phyloP scores from a whole-genome alignment of 495 filamentous ascomycete species.

The Parathielavia appendiculata region DNA sequence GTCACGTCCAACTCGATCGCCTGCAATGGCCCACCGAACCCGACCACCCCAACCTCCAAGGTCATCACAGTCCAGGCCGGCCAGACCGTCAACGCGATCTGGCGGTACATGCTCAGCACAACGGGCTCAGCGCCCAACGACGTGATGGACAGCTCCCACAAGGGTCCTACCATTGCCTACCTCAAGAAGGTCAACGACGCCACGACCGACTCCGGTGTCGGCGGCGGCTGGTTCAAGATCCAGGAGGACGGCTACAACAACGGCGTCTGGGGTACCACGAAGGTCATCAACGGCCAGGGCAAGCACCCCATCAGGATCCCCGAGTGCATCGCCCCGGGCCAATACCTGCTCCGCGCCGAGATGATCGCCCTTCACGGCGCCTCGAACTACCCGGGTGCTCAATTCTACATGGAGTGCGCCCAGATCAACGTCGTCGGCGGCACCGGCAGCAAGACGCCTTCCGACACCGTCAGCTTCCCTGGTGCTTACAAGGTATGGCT shows the following conservation, averaged over 20 bases:
- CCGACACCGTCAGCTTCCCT: conserved; percentile 35
- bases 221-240: conserved; percentile 49
- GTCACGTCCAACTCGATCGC: conserved; percentile 47
- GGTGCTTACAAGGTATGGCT: conserved; percentile 37
- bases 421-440: conserved; percentile 45
- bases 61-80: conserved; percentile 33
- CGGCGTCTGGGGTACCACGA: conserved; percentile 42
- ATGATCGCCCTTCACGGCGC: conserved; percentile 50
- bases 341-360: conserved; percentile 51
- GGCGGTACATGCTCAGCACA: conserved; percentile 44
- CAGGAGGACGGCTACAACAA: conserved; percentile 41
- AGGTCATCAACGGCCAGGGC: conserved; percentile 46
- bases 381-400: conserved; percentile 38
- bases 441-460: conserved; percentile 27
- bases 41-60: conserved; percentile 38
- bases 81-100: conserved; percentile 35
- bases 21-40: conserved; percentile 54
- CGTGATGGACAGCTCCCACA: conserved; percentile 44
- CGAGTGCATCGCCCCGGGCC: conserved; percentile 40
- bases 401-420: conserved; percentile 53
- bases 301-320: conserved; percentile 43
- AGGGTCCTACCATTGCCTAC: conserved; percentile 46
- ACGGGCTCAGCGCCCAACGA: conserved; percentile 38
- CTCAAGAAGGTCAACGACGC: conserved; percentile 48
- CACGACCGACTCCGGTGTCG: conserved; percentile 37